phyloP scores from a whole-genome alignment of 306 rosid genomes.

The Trifolium subterraneum region DNA sequence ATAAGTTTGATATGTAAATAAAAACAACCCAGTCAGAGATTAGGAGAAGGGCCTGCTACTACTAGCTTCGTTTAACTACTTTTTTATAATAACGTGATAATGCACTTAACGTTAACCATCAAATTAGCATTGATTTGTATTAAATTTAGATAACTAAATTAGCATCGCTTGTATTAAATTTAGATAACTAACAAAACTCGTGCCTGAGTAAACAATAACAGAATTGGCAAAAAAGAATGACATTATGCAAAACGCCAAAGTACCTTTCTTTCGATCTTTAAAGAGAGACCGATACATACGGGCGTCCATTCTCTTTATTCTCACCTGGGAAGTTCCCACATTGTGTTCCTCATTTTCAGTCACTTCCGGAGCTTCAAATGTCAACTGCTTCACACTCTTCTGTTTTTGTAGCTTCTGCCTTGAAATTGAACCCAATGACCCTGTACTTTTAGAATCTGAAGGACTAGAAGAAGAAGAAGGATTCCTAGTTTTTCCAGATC shows the following conservation, averaged over 20 bases:
- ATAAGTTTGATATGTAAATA: constrained; percentile 20
- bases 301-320: constrained; percentile 51
- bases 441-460: constrained; percentile 57
- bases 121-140: constrained; percentile 15
- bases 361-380: constrained; percentile 51
- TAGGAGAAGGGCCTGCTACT: constrained; percentile 17
- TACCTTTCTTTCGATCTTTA: constrained; percentile 40
- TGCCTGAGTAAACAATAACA: constrained; percentile 25
- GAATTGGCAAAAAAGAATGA: not conserved
- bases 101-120: constrained; percentile 33
- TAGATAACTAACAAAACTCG: constrained; percentile 17
- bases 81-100: constrained; percentile 6
- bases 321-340: constrained; percentile 37
- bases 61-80: constrained; percentile 22
- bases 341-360: constrained; percentile 40
- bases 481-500: constrained; percentile 59
- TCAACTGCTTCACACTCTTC: constrained; percentile 57
- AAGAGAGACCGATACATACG: constrained; percentile 52
- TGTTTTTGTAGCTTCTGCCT: constrained; percentile 53
- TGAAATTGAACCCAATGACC: constrained; percentile 41
- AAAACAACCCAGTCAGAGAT: constrained; percentile 19
- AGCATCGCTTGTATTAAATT: no score
- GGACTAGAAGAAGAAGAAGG: constrained; percentile 42
- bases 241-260: constrained; percentile 41
- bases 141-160: constrained; percentile 33